Percentiles rank a stretch among this genome's conserved stretches.
Evolutionary conservation across 129 eudicot species (phyloP).

Genomic region (Helianthus annuus): DNA sequence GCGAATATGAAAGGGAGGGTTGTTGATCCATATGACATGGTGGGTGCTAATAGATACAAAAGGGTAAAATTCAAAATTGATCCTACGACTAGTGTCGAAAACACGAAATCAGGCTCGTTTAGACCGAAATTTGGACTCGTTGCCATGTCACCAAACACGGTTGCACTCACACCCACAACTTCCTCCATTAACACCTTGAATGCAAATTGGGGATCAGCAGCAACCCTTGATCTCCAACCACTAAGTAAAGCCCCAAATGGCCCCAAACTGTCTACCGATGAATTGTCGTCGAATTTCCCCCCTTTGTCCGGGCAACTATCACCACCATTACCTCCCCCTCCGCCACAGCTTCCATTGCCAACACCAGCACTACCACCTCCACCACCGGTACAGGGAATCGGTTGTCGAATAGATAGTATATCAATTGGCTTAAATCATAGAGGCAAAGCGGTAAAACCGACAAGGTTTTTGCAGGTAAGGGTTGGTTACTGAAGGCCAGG

Average conservation of each 20-base stretch:
- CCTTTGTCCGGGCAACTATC: slow-evolving; percentile 18
- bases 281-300: slow-evolving; percentile 40
- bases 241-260: slow-evolving; percentile 38
- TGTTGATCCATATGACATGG: slow-evolving; percentile 40
- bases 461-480: slow-evolving; percentile 14
- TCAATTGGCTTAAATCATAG: slow-evolving; percentile 14
- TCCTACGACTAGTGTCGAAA: too few species aligned
- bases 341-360: slow-evolving; percentile 11
- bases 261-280: slow-evolving; percentile 24
- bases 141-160: too few species aligned
- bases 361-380: slow-evolving; percentile 19
- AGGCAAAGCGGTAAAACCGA: not conserved
- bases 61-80: slow-evolving; percentile 71
- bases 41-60: slow-evolving; percentile 85
- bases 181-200: slow-evolving; percentile 43
- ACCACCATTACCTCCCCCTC: slow-evolving; percentile 21
- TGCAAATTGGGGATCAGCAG: slow-evolving; percentile 44
- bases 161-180: too few species aligned
- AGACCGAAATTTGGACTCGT: too few species aligned
- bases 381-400: slow-evolving; percentile 10
- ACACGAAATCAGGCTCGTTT: too few species aligned
- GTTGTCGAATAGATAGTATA: slow-evolving; percentile 21
- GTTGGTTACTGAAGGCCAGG: slow-evolving; percentile 26
- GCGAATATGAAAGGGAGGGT: too few species aligned
- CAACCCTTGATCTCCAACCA: slow-evolving; percentile 41